These are phyloP conservation scores for Darksidea phi DNA, from an alignment of 495 filamentous ascomycete species.

Conservation along the genomic window DNA sequence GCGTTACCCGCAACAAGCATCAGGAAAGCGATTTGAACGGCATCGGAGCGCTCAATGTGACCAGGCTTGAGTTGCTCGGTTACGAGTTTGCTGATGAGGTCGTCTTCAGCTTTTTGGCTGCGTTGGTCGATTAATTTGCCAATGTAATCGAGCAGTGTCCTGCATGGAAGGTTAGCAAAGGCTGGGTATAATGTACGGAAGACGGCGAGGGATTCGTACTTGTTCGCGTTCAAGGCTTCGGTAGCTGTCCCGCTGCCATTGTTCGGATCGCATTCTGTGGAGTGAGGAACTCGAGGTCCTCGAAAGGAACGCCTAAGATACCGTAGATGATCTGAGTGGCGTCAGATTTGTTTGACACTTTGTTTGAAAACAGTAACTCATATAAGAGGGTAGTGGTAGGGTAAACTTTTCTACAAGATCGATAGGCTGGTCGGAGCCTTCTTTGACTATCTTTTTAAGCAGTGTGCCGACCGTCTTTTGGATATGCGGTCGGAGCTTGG, in stretches of 20 bases:
- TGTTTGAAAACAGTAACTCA: conserved; percentile 16
- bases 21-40: conserved; percentile 48
- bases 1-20: conserved; percentile 52
- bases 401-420: conserved; percentile 50
- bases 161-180: conserved; percentile 15
- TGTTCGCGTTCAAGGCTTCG: conserved; percentile 46
- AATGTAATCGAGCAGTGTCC: conserved; percentile 46
- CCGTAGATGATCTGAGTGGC: conserved; percentile 49
- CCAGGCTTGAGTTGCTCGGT: conserved; percentile 45
- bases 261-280: conserved; percentile 47
- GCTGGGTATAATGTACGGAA: background rate
- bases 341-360: background rate
- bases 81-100: conserved; percentile 48
- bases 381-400: conserved; percentile 47
- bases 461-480: conserved; percentile 47
- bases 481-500: conserved; percentile 46
- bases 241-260: conserved; percentile 48
- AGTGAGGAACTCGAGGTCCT: conserved; percentile 49
- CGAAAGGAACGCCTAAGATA: conserved; percentile 49
- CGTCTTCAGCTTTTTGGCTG: conserved; percentile 42
- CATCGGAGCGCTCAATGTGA: conserved; percentile 43
- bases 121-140: conserved; percentile 44
- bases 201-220: conserved; percentile 15
- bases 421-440: conserved; percentile 39
- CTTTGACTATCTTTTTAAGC: conserved; percentile 43